Percentiles rank a stretch among this genome's conserved stretches.
phyloP scores from a whole-genome alignment of 768 basidiomycete genomes.

The Xerocomellus chrysenteron region DNA sequence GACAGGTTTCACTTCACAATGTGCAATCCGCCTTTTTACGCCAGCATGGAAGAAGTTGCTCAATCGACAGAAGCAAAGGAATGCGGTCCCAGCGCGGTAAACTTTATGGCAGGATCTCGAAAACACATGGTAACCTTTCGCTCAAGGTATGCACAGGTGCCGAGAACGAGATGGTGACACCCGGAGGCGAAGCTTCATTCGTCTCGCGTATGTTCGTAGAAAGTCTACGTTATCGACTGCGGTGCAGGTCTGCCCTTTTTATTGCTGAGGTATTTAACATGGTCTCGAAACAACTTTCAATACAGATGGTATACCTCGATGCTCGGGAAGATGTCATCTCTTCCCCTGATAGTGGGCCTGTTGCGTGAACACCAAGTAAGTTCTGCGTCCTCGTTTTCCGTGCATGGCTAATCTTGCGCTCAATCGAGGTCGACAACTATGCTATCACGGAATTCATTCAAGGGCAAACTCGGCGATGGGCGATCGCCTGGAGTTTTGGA shows the following conservation, averaged over 20 bases:
- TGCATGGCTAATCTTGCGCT: not conserved
- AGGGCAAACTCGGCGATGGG: conserved; percentile 91
- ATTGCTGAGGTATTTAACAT: not conserved
- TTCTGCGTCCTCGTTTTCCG: not conserved
- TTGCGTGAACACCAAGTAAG: conserved; percentile 49
- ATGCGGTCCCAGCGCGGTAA: conserved; percentile 65
- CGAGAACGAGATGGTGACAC: conserved; percentile 83
- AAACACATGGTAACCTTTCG: not conserved
- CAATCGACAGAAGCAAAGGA: conserved; percentile 63
- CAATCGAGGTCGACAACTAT: conserved; percentile 76
- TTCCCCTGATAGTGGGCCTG: conserved; percentile 56
- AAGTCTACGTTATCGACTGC: conserved; percentile 48
- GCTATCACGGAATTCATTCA: conserved; percentile 81
- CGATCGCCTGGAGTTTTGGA: conserved; percentile 80
- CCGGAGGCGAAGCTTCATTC: conserved; percentile 83
- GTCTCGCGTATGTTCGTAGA: conserved; percentile 77
- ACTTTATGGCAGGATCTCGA: conserved; percentile 18
- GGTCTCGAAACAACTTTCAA: not conserved
- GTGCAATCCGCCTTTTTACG: conserved; percentile 97
- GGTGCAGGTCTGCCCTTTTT: conserved; percentile 52
- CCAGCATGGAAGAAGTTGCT: conserved; percentile 65
- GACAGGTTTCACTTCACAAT: conserved; percentile 74
- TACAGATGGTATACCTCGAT: conserved; percentile 87
- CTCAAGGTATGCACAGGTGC: conserved; percentile 82
- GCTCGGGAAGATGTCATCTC: conserved; percentile 82